A percentile compares a stretch with the other conserved stretches of the same genome.
Evolutionary conservation across 306 rosid species (phyloP).

Genomic region (Glycyrrhiza uralensis): DNA sequence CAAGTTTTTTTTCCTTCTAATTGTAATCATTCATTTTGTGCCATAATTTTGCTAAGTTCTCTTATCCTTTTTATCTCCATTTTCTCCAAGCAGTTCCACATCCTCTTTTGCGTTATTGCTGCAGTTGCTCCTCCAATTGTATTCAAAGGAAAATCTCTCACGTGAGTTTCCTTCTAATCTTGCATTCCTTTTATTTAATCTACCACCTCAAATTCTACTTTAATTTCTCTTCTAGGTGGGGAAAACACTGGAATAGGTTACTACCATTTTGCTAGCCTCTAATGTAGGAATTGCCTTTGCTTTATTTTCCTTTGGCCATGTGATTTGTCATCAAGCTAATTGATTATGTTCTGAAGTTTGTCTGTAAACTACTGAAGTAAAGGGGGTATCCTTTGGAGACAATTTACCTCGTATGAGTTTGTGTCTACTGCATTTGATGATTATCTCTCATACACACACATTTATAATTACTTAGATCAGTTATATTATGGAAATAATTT

Average conservation of each 20-base stretch:
- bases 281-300: background rate
- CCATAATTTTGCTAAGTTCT: background rate
- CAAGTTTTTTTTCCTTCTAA: slow-evolving; percentile 28
- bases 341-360: background rate
- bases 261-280: background rate
- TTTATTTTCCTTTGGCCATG: background rate
- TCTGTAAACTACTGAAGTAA: background rate
- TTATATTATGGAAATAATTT: background rate
- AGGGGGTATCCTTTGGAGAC: background rate
- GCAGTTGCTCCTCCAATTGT: slow-evolving; percentile 86
- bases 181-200: slow-evolving; percentile 5
- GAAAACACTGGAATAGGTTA: background rate
- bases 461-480: background rate
- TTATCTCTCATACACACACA: too few species aligned
- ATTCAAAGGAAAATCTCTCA: slow-evolving; percentile 71
- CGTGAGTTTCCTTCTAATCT: slow-evolving; percentile 55
- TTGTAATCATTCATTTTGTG: slow-evolving; percentile 9
- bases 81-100: slow-evolving; percentile 60
- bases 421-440: background rate
- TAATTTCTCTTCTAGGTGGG: background rate
- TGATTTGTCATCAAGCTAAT: background rate
- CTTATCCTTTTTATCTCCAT: slow-evolving; percentile 9
- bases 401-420: background rate
- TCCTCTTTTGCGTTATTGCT: slow-evolving; percentile 63
- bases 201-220: background rate